Evolutionary conservation across 1,284 basidiomycete genomes (phyloP).

Genomic region (Malassezia sp.): DNA sequence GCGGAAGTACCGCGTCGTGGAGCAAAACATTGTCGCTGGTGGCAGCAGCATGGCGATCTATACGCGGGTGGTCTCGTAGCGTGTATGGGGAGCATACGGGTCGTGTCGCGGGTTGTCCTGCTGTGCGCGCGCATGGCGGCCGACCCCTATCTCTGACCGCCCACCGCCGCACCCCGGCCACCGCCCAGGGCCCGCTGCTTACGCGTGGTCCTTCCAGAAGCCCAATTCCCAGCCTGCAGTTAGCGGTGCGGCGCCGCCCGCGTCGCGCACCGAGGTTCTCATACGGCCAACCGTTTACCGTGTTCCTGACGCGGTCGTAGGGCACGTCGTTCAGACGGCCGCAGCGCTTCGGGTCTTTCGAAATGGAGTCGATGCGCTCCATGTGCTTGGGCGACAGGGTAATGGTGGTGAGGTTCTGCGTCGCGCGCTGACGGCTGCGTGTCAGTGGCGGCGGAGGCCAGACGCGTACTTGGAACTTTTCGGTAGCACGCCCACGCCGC

Average conservation of each 20-base stretch:
- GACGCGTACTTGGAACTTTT: conserved; percentile 49
- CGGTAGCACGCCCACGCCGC: conserved; percentile 26
- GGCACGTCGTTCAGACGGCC: conserved; percentile 18
- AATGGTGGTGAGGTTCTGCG: conserved; percentile 60
- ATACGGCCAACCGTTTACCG: conserved; percentile 23
- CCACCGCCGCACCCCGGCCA: no score
- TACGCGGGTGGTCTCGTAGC: not conserved
- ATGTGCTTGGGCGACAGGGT: conserved; percentile 58
- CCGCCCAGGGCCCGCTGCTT: no score
- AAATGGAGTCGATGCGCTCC: conserved; percentile 23
- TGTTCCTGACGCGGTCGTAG: conserved; percentile 18
- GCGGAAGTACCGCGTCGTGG: not conserved
- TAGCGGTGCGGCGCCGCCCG: no score
- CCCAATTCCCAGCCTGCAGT: conserved; percentile 25
- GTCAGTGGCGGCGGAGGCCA: no score
- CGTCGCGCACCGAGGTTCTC: conserved; percentile 31
- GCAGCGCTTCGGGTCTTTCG: conserved; percentile 21
- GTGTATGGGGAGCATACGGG: no score
- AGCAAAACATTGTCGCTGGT: conserved; percentile 13
- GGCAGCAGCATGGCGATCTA: conserved; percentile 10
- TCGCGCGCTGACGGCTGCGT: conserved; percentile 62
- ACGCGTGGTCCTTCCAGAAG: not conserved
- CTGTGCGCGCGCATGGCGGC: no score
- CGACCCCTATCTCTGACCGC: no score
- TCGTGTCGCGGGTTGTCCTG: no score